Base-by-base conservation (phyloP, 495 filamentous ascomycete genomes). In the Thermochaetoides thermophila region DNA sequence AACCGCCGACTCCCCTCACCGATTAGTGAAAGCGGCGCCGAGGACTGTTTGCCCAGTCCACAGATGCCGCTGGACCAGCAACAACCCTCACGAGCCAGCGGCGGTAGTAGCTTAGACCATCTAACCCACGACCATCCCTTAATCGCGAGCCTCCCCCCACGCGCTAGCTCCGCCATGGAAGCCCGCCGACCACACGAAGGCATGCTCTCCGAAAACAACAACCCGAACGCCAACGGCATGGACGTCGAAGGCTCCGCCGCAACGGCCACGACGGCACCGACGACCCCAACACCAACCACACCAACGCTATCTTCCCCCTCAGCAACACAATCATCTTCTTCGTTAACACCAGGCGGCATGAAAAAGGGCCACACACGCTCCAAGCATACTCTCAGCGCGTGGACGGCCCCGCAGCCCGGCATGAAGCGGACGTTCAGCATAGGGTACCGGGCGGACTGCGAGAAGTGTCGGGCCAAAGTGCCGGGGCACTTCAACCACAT, bases 401-500 rank as follows among this genome's bases (percentile, higher is more conserved):
- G 59, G 59, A 66, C 52, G 31, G 49, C 52, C 15, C 39, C 47
- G n/a, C 66, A 57, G 48, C 66, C 51, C 9, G 60, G 57, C 39
- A 71, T 72, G 60, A 84, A 75, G 55, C 67, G 68, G 42, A 66
- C 68, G 18, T 74, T 91, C 45, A 76, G 73, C 39, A 85, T 93
- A 74, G 84, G 84, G 13, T 89, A 78, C 56, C 65, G 83, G 25
- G 72, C 76, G 9, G 81, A 87, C 52, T 93, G 84, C 55, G 81
- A 85, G 34, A 87, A 87, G 57, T 93, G 84, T 52, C 68, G 66
- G 31, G 63, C 63, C 43, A 78, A 73, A 52, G 76, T 87, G 18
- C 84, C 83, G 0, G 84, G 84, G 0, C 84, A 93, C 53, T 87
- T 85, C 44, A 85, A 77, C 45, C 84, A 93, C 55, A 84, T 87